phyloP scores from a whole-genome alignment of 2,329 filamentous ascomycete species.

The Trichoderma endophyticum region DNA sequence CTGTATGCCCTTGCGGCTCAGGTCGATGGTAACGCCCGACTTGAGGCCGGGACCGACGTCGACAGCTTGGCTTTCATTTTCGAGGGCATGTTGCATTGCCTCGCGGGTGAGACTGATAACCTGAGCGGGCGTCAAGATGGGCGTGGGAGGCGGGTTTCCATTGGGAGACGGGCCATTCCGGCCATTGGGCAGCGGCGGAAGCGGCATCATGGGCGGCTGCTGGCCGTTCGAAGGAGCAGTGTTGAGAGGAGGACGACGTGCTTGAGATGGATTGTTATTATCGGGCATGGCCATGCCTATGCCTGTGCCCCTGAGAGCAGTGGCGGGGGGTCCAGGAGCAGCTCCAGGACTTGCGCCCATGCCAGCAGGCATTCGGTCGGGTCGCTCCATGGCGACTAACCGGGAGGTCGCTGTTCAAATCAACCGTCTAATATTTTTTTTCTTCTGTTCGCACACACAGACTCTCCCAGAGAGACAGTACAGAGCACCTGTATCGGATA shows the following conservation, averaged over 20 bases:
- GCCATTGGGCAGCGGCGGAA: conserved; percentile 46
- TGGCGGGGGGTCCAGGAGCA: conserved; percentile 20
- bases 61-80: conserved; percentile 63
- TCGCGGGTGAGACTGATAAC: conserved; percentile 64
- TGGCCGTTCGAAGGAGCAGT: conserved; percentile 39
- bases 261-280: conserved; percentile 40
- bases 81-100: conserved; percentile 63
- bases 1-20: conserved; percentile 72
- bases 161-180: conserved; percentile 44
- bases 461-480: not conserved
- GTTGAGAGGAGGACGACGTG: conserved; percentile 39
- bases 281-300: conserved; percentile 37
- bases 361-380: conserved; percentile 31
- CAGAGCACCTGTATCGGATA: not conserved
- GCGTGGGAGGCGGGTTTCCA: conserved; percentile 48
- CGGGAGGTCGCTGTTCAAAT: conserved; percentile 17
- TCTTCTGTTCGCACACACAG: not conserved
- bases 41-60: conserved; percentile 59
- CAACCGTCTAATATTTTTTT: not conserved
- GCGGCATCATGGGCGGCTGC: conserved; percentile 36
- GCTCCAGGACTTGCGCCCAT: conserved; percentile 17
- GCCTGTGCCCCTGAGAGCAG: conserved; percentile 31
- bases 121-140: conserved; percentile 57
- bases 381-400: conserved; percentile 34
- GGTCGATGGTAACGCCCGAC: conserved; percentile 72